A percentile compares a stretch with the other conserved stretches of the same genome.
These are phyloP conservation scores for Ampelomyces quisqualis DNA, from an alignment of 2,329 filamentous ascomycete species.

Conservation along the genomic window DNA sequence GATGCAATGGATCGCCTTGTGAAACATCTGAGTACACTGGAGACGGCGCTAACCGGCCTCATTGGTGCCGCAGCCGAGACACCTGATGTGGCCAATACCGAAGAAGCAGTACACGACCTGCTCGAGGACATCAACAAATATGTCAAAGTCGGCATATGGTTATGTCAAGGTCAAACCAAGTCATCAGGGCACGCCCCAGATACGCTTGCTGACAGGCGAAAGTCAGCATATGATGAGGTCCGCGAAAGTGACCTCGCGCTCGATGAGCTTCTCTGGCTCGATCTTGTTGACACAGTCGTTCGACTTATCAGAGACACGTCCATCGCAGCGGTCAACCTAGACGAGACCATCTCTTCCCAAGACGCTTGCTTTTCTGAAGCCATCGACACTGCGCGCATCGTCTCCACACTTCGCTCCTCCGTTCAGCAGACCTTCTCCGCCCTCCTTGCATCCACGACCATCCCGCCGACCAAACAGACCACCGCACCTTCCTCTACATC, in stretches of 20 bases:
- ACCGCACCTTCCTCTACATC: conserved; percentile 22
- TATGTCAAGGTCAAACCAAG: conserved; percentile 84
- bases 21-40: conserved; percentile 76
- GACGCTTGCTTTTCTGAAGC: no score
- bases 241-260: conserved; percentile 59
- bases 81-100: conserved; percentile 58
- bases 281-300: conserved; percentile 64
- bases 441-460: conserved; percentile 68
- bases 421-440: conserved; percentile 92
- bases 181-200: conserved; percentile 45
- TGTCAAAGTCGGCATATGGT: conserved; percentile 88
- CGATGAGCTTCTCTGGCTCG: conserved; percentile 66
- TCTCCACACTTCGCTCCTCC: conserved; percentile 68
- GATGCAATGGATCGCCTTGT: conserved; percentile 83
- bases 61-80: conserved; percentile 62
- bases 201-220: conserved; percentile 44
- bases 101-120: conserved; percentile 70
- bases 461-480: conserved; percentile 21
- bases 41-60: conserved; percentile 74
- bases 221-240: conserved; percentile 45
- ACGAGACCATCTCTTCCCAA: conserved; percentile 29
- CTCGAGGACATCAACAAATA: conserved; percentile 83
- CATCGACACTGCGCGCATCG: conserved; percentile 63
- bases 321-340: conserved; percentile 50
- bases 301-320: conserved; percentile 52